These are phyloP conservation scores for Polyplosphaeria fusca DNA, from an alignment of 495 filamentous ascomycete genomes.

Conservation along the genomic window DNA sequence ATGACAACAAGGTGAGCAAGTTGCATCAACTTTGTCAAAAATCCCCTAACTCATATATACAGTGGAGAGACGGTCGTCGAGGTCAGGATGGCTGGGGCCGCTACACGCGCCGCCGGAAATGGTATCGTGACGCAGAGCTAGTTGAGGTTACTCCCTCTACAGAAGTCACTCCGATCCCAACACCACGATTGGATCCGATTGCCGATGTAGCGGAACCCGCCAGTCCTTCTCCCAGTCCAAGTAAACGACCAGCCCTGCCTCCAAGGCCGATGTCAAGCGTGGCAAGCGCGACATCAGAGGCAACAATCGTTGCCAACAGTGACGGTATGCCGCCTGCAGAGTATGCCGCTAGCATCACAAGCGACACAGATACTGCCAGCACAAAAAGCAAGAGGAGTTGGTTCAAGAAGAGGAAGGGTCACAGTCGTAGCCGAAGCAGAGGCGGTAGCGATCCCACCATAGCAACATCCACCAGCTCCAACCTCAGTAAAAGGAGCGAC, in stretches of 20 bases:
- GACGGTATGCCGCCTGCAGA: background rate
- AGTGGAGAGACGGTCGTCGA: conserved; percentile 91
- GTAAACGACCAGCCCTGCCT: background rate
- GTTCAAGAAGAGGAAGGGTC: conserved; percentile 13
- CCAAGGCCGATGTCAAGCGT: background rate
- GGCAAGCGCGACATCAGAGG: background rate
- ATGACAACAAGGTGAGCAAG: conserved; percentile 81
- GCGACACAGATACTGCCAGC: conserved; percentile 10
- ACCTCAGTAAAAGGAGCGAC: conserved; percentile 45
- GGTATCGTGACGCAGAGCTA: conserved; percentile 93
- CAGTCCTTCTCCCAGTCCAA: conserved; percentile 7
- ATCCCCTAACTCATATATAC: conserved; percentile 8
- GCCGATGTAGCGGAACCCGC: conserved; percentile 8
- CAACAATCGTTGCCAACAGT: conserved; percentile 11
- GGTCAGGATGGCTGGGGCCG: conserved; percentile 91
- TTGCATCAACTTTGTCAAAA: background rate
- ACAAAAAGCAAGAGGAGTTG: conserved; percentile 18
- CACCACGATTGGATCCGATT: conserved; percentile 34
- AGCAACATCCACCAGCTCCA: conserved; percentile 38
- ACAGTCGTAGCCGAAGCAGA: conserved; percentile 4
- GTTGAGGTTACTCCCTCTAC: conserved; percentile 62
- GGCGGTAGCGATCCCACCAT: conserved; percentile 39
- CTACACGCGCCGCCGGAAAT: conserved; percentile 87
- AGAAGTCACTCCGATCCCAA: conserved; percentile 45
- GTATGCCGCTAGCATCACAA: background rate